Conservation (phyloP, 345 rosid genomes). For the Sapria himalayana region DNA sequence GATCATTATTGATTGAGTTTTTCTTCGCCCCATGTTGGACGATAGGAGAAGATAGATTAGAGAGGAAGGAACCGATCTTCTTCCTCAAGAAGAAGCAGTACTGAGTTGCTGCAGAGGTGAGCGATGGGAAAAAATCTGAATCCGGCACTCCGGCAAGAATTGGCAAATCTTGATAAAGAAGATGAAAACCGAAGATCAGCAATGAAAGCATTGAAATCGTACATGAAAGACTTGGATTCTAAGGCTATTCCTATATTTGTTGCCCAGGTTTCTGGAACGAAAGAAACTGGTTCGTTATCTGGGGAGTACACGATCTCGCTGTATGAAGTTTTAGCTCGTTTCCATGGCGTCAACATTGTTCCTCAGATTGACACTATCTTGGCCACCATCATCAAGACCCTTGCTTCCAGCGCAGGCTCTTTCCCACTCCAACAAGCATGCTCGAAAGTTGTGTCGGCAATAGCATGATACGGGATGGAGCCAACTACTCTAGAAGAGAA, state of each 20-base stretch:
- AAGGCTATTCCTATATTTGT: conserved; percentile 71
- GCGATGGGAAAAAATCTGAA: conserved; percentile 54
- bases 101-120: too few relatives aligned
- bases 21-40: too few relatives aligned
- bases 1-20: too few relatives aligned
- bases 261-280: conserved; percentile 74
- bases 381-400: conserved; percentile 60
- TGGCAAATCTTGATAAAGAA: conserved; percentile 78
- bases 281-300: conserved; percentile 63
- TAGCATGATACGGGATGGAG: conserved; percentile 76
- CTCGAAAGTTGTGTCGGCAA: conserved; percentile 79
- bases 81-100: too few relatives aligned
- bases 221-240: conserved; percentile 64
- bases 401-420: conserved; percentile 80
- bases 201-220: conserved; percentile 58
- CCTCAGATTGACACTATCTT: conserved; percentile 79
- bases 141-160: conserved; percentile 41
- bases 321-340: conserved; percentile 84
- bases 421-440: conserved; percentile 96
- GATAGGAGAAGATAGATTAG: too few relatives aligned
- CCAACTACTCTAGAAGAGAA: conserved; percentile 51
- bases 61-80: too few relatives aligned
- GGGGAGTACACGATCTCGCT: conserved; percentile 85
- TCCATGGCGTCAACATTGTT: conserved; percentile 79
- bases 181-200: conserved; percentile 56